Conservation (phyloP, 2,329 filamentous ascomycete species). For the Exophiala lecanii-corni region DNA sequence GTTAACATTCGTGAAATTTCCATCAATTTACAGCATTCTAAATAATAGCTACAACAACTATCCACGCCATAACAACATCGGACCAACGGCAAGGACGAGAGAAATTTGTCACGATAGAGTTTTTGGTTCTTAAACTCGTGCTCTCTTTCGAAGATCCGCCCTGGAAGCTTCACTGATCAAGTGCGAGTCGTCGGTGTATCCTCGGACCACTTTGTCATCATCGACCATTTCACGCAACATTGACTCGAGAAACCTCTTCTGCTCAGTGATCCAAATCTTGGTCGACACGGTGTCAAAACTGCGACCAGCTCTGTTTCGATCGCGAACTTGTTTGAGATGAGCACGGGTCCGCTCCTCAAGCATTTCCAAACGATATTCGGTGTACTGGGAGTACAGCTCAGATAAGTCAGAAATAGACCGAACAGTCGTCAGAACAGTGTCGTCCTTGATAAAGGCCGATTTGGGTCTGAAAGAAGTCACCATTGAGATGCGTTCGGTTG, state of each 20-base stretch:
- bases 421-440: constrained; percentile 57
- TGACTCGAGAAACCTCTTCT: constrained; percentile 32
- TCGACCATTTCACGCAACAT: constrained; percentile 41
- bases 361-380: constrained; percentile 59
- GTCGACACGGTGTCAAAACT: constrained; percentile 30
- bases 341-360: constrained; percentile 54
- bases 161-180: constrained; percentile 36
- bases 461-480: constrained; percentile 63
- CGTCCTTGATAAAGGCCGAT: constrained; percentile 51
- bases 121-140: constrained; percentile 8
- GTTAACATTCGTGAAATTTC: no score
- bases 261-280: constrained; percentile 30
- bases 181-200: constrained; percentile 34
- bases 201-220: constrained; percentile 36
- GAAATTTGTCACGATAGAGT: no score
- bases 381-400: constrained; percentile 58
- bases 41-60: no score
- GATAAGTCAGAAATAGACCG: constrained; percentile 54
- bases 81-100: no score
- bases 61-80: no score
- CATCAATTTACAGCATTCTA: no score
- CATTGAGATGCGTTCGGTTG: constrained; percentile 59
- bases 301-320: constrained; percentile 31
- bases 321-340: constrained; percentile 36
- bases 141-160: constrained; percentile 28